Percentiles rank a stretch among this genome's conserved stretches.
Conservation (phyloP, 495 filamentous ascomycete species). For the Penicillium lagena region DNA sequence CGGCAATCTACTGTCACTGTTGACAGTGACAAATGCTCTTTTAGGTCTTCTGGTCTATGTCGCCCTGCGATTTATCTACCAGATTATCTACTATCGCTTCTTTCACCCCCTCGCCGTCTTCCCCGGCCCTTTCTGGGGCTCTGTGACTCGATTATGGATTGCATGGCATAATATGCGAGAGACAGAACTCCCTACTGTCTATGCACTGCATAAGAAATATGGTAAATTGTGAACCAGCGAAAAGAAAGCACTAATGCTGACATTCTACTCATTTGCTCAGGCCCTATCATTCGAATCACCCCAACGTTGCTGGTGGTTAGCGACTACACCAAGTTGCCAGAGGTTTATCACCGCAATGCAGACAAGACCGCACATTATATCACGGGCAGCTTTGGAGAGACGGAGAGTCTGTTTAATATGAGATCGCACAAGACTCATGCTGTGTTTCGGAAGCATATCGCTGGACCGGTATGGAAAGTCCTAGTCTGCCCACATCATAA, state of each 20-base stretch:
- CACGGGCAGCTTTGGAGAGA: constrained; percentile 42
- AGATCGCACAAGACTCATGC: constrained; percentile 42
- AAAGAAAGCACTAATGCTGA: too few species aligned
- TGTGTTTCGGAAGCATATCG: constrained; percentile 36
- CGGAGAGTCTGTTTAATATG: constrained; percentile 43
- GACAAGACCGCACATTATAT: constrained; percentile 52
- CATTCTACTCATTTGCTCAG: constrained; percentile 8
- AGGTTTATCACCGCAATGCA: constrained; percentile 47
- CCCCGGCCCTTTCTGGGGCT: constrained; percentile 50
- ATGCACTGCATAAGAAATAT: constrained; percentile 42
- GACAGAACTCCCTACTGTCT: constrained; percentile 31
- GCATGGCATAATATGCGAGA: constrained; percentile 40
- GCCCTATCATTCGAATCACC: constrained; percentile 38
- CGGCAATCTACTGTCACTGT: constrained; percentile 19
- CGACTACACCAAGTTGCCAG: constrained; percentile 41
- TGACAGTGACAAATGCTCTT: constrained; percentile 24
- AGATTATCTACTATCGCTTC: constrained; percentile 44
- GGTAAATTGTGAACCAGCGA: constrained; percentile 18
- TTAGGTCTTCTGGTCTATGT: constrained; percentile 21
- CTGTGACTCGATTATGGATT: constrained; percentile 44
- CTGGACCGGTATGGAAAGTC: constrained; percentile 26
- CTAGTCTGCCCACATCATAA: too few species aligned
- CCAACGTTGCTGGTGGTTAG: constrained; percentile 40
- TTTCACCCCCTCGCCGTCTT: constrained; percentile 45
- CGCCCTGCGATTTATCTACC: constrained; percentile 19